A percentile compares a stretch with the other conserved stretches of the same genome.
These are phyloP conservation scores for Coemansia sp. DNA, from an alignment of 192 early-diverging fungal species.

Conservation along the genomic window DNA sequence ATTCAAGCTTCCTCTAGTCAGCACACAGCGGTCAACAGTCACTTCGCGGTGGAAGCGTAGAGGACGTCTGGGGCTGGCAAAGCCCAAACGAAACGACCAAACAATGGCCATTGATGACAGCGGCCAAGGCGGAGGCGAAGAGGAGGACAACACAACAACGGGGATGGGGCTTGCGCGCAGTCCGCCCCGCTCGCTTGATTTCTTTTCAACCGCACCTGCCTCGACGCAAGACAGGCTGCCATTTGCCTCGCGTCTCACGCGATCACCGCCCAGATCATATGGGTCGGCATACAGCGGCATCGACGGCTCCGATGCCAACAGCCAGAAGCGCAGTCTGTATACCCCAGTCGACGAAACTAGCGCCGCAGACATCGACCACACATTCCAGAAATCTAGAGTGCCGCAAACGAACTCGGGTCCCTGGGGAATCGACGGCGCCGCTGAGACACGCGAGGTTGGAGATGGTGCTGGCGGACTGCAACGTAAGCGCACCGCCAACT, in stretches of 20 bases:
- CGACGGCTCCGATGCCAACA: constrained; percentile 13
- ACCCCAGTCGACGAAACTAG: constrained; percentile 25
- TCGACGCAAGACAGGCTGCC: constrained; percentile 8
- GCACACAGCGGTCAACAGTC: constrained; percentile 38
- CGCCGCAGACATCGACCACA: constrained; percentile 30
- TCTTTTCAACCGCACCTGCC: constrained; percentile 20
- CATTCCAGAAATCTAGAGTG: constrained; percentile 23
- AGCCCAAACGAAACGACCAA: constrained; percentile 35
- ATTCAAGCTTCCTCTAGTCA: constrained; percentile 37
- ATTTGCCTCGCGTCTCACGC: constrained; percentile 14
- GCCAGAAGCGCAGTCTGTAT: constrained; percentile 16
- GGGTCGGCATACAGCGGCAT: constrained; percentile 18
- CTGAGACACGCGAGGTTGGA: background rate
- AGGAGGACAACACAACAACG: constrained; percentile 1
- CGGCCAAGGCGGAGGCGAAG: constrained; percentile 6
- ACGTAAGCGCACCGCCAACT: background rate
- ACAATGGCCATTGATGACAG: constrained; percentile 19
- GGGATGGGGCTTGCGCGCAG: constrained; percentile 11
- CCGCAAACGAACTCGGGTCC: background rate
- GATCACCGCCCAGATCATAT: constrained; percentile 20
- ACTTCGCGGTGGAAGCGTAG: constrained; percentile 40
- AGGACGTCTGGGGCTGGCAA: constrained; percentile 43
- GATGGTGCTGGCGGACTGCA: background rate
- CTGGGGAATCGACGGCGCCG: background rate
- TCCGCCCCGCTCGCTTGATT: constrained; percentile 27